phyloP scores from a whole-genome alignment of 2,329 filamentous ascomycete genomes.

The Claviceps pazoutovae region DNA sequence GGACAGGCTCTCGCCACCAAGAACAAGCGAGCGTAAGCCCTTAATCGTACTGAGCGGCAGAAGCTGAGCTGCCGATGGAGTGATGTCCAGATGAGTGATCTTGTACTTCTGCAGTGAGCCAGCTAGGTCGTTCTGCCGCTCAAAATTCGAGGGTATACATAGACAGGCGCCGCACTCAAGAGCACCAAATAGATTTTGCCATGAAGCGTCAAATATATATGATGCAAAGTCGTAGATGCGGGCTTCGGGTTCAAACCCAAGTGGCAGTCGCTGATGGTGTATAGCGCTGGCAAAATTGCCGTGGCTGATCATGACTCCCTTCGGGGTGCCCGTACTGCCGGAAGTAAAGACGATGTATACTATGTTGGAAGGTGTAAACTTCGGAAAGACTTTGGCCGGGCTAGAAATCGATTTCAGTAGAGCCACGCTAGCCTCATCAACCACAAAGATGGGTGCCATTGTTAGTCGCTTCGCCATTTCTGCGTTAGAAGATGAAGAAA shows the following conservation, averaged over 20 bases:
- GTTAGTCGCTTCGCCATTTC: background rate
- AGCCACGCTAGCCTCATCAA: background rate
- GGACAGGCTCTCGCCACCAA: background rate
- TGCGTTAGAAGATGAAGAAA: conserved; percentile 3
- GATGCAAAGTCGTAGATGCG: conserved; percentile 7
- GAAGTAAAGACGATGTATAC: conserved; percentile 8
- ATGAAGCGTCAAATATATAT: conserved; percentile 6
- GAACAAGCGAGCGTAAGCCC: background rate
- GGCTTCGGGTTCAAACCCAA: background rate
- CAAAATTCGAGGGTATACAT: conserved; percentile 1
- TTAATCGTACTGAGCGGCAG: background rate
- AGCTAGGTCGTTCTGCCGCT: conserved; percentile 1
- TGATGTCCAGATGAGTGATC: background rate
- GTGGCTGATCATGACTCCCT: conserved; percentile 9
- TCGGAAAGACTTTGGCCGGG: background rate
- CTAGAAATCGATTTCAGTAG: background rate
- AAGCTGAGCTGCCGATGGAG: conserved; percentile 2
- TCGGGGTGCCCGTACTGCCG: conserved; percentile 11
- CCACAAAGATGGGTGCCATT: background rate
- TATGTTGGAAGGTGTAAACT: background rate
- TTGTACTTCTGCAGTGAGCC: background rate
- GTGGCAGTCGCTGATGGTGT: background rate
- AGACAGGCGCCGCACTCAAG: conserved; percentile 6
- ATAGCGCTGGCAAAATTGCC: conserved; percentile 3
- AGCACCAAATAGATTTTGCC: conserved; percentile 2